These are phyloP conservation scores for Podospora sp. DNA, from an alignment of 495 filamentous ascomycete species.

Conservation along the genomic window DNA sequence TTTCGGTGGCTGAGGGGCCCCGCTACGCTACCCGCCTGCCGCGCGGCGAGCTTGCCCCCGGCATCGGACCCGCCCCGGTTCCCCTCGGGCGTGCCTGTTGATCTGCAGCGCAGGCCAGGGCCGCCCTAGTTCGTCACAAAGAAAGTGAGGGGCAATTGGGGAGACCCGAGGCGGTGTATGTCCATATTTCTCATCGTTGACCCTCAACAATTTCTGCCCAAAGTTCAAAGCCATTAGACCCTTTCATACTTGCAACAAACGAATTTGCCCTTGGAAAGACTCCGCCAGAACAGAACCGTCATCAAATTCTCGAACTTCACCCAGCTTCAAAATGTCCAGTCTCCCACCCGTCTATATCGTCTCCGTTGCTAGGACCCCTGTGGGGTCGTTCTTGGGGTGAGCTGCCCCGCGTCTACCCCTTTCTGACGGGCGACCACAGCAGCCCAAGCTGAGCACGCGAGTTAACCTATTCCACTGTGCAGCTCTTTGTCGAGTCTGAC, in stretches of 20 bases:
- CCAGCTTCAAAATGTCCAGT: slow-evolving; percentile 31
- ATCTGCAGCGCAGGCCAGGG: slow-evolving; percentile 6
- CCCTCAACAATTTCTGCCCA: slow-evolving; percentile 16
- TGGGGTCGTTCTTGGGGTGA: slow-evolving; percentile 91
- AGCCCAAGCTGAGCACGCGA: slow-evolving; percentile 1
- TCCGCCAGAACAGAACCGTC: background rate
- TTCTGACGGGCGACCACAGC: background rate
- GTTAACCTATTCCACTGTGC: slow-evolving; percentile 7
- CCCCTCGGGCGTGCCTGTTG: background rate
- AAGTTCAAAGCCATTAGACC: background rate
- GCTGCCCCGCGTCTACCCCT: slow-evolving; percentile 24
- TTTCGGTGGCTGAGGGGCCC: background rate
- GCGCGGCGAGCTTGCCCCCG: slow-evolving; percentile 6
- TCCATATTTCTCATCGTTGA: slow-evolving; percentile 12
- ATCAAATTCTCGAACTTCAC: background rate
- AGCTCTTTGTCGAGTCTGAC: slow-evolving; percentile 80
- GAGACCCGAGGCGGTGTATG: slow-evolving; percentile 14
- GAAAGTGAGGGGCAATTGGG: slow-evolving; percentile 17
- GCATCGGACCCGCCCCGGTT: slow-evolving; percentile 12
- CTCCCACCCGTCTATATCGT: slow-evolving; percentile 93
- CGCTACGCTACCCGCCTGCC: background rate
- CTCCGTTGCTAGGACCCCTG: slow-evolving; percentile 83
- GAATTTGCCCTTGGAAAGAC: background rate
- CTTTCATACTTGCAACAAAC: slow-evolving; percentile 14
- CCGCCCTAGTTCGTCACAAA: background rate